Percentiles rank a stretch among this genome's conserved stretches.
phyloP scores from a whole-genome alignment of 495 filamentous ascomycete species.

The Pseudomonodictys pantanalensis region DNA sequence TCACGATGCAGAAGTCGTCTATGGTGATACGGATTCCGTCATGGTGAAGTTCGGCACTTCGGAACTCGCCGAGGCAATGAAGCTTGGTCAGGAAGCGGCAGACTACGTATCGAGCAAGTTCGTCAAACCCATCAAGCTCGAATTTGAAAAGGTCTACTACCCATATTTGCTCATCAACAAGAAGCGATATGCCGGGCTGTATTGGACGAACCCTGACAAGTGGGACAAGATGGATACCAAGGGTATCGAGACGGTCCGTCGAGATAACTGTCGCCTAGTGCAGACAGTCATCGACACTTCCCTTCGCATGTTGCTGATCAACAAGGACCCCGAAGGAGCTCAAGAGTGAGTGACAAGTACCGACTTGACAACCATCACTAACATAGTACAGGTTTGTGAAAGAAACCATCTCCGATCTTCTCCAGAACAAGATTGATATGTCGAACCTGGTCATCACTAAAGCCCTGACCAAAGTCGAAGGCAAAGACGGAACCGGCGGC shows the following conservation, averaged over 20 bases:
- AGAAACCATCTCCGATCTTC: slow-evolving; percentile 86
- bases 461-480: slow-evolving; percentile 69
- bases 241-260: slow-evolving; percentile 94
- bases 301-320: slow-evolving; percentile 90
- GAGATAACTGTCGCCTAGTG: slow-evolving; percentile 94
- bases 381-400: slow-evolving; percentile 76
- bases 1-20: slow-evolving; percentile 94
- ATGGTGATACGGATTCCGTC: slow-evolving; percentile 98
- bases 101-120: slow-evolving; percentile 87
- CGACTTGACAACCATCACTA: not conserved
- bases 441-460: slow-evolving; percentile 99
- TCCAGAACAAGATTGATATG: slow-evolving; percentile 99
- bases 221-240: slow-evolving; percentile 99
- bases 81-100: slow-evolving; percentile 86
- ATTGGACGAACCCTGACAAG: slow-evolving; percentile 93
- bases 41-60: slow-evolving; percentile 98
- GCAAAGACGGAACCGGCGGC: slow-evolving; percentile 38
- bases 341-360: slow-evolving; percentile 71
- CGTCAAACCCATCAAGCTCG: slow-evolving; percentile 92
- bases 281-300: slow-evolving; percentile 98
- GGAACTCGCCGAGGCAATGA: slow-evolving; percentile 84
- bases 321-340: slow-evolving; percentile 80
- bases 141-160: slow-evolving; percentile 99
- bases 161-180: slow-evolving; percentile 99
- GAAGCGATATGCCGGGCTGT: slow-evolving; percentile 95